Percentiles rank a stretch among this genome's conserved stretches.
phyloP scores from a whole-genome alignment of 176 grass and related monocot genomes.

The Chrysopogon serrulatus region DNA sequence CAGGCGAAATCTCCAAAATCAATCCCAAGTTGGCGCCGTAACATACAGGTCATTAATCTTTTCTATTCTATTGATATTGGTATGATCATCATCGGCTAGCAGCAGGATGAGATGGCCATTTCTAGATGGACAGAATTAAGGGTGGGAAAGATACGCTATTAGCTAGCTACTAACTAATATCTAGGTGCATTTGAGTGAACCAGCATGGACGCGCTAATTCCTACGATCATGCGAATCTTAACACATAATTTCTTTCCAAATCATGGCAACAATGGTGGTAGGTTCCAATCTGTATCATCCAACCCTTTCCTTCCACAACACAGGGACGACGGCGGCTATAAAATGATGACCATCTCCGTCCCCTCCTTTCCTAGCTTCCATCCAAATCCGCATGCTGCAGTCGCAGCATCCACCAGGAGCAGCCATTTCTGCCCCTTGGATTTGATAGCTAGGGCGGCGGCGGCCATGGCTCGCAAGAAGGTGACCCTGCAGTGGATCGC shows the following conservation, averaged over 20 bases:
- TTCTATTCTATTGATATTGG: background rate
- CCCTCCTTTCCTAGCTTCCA: background rate
- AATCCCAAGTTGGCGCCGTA: background rate
- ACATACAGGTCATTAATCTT: background rate
- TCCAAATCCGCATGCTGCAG: background rate
- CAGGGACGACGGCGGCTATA: background rate
- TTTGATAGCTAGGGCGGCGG: background rate
- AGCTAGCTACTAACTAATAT: background rate
- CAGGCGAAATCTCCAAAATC: background rate
- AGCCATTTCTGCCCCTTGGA: too few relatives aligned
- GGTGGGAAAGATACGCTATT: background rate
- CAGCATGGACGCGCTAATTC: background rate
- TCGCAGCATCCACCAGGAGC: background rate
- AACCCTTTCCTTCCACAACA: background rate
- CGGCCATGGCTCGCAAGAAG: constrained; percentile 40
- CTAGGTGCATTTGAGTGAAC: background rate
- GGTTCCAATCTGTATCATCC: background rate
- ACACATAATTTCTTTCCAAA: background rate
- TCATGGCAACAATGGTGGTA: background rate
- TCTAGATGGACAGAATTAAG: background rate
- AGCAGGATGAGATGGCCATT: background rate
- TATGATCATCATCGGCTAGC: background rate
- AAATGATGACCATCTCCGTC: background rate
- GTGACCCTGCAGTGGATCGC: constrained; percentile 23
- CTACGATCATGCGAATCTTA: background rate